phyloP scores from a whole-genome alignment of 148 eudicot species.

The Rhododendron williamsianum region DNA sequence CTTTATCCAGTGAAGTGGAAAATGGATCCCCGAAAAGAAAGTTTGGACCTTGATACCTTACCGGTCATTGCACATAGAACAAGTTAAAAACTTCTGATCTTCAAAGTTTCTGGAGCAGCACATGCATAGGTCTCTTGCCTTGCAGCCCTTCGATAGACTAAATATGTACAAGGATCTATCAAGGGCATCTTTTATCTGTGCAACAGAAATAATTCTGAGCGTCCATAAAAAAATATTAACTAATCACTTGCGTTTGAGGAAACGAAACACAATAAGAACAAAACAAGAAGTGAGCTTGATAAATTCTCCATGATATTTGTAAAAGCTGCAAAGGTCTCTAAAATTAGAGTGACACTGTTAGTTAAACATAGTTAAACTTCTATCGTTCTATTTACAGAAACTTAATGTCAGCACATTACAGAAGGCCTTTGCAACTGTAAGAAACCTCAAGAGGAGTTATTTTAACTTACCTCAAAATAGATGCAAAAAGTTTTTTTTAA shows the following conservation, averaged over 20 bases:
- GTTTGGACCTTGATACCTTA: constrained; percentile 33
- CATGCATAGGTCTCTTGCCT: constrained; percentile 49
- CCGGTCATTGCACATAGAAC: constrained; percentile 84
- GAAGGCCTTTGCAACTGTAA: not conserved
- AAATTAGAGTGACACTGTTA: not conserved
- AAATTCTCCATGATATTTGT: not conserved
- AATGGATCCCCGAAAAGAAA: constrained; percentile 7
- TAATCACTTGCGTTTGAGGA: not conserved
- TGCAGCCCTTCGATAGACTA: constrained; percentile 37
- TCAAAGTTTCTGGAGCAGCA: constrained; percentile 52
- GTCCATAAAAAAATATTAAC: not conserved
- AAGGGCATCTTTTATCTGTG: constrained; percentile 57
- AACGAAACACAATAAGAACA: not conserved
- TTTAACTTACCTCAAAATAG: not conserved
- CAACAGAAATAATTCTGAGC: not conserved
- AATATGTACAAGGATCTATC: constrained; percentile 66
- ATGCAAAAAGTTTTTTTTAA: not conserved
- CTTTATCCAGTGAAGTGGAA: constrained; percentile 1
- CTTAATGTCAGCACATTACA: not conserved
- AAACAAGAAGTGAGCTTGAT: not conserved
- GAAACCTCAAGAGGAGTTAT: not conserved
- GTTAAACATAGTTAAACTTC: not conserved
- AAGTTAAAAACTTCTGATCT: constrained; percentile 51
- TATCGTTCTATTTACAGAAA: not conserved
- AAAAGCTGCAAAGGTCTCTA: not conserved